These are phyloP conservation scores for Edaphochlamys debaryana DNA, from an alignment of 139 green algal species.

Conservation along the genomic window DNA sequence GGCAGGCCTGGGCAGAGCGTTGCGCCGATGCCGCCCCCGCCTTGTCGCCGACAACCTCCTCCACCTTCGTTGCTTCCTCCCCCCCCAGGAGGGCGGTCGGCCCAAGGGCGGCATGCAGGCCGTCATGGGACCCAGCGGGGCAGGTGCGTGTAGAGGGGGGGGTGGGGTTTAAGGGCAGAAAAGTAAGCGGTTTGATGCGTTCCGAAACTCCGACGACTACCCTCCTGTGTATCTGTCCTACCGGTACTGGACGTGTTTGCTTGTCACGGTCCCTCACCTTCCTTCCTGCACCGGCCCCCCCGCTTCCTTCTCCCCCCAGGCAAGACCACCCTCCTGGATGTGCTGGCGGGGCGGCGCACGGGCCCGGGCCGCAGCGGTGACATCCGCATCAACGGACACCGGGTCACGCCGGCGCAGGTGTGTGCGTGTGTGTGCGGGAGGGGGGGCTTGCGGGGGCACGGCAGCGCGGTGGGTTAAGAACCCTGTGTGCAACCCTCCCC, in stretches of 20 bases:
- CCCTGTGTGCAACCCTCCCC: no score
- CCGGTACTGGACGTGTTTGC: no score
- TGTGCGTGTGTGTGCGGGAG: no score
- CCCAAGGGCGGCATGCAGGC: constrained; percentile 57
- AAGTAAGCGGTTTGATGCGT: neutral
- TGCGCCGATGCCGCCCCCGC: no score
- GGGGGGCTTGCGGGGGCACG: no score
- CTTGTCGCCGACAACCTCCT: no score
- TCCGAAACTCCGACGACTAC: no score
- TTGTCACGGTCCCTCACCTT: no score
- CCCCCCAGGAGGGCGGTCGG: no score
- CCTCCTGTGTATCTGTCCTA: no score
- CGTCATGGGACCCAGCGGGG: constrained; percentile 66
- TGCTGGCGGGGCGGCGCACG: constrained; percentile 59
- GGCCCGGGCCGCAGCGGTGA: constrained; percentile 53
- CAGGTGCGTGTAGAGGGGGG: constrained; percentile 37
- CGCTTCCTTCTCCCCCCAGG: neutral
- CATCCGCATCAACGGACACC: constrained; percentile 61
- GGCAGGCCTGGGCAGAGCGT: no score
- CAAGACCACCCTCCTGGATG: constrained; percentile 72
- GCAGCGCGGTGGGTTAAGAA: neutral
- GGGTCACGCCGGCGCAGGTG: constrained; percentile 29
- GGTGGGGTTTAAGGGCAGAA: neutral
- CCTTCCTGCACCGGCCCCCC: neutral
- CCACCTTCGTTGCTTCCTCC: no score